Evolutionary conservation across 2,329 filamentous ascomycete species (phyloP).

Genomic region (Pestalotiopsis sp.): DNA sequence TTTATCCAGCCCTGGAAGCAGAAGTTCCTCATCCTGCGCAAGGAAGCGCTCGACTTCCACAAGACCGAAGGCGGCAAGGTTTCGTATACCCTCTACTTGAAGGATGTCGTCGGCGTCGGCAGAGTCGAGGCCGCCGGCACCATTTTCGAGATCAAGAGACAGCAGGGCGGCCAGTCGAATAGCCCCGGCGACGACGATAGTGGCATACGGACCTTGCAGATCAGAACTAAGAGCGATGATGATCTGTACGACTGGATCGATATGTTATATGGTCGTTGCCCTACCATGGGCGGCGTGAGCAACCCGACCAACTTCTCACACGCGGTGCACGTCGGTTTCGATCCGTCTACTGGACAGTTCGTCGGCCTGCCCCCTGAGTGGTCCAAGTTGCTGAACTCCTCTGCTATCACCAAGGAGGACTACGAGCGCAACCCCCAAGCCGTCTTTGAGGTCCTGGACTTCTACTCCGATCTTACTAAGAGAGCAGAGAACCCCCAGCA

Average conservation of each 20-base stretch:
- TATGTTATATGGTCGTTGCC: constrained; percentile 94
- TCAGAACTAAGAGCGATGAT: constrained; percentile 92
- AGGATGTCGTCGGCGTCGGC: constrained; percentile 87
- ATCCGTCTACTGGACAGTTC: constrained; percentile 92
- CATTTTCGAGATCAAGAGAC: constrained; percentile 90
- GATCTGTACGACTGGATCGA: constrained; percentile 99
- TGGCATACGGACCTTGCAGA: constrained; percentile 80
- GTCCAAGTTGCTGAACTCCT: constrained; percentile 94
- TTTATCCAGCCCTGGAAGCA: constrained; percentile 87
- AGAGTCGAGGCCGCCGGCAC: constrained; percentile 89
- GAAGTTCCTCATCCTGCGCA: constrained; percentile 87
- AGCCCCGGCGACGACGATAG: constrained; percentile 81
- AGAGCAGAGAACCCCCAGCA: constrained; percentile 70
- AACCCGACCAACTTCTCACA: constrained; percentile 99
- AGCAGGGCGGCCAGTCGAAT: constrained; percentile 67
- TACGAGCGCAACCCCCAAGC: constrained; percentile 96
- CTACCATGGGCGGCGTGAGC: constrained; percentile 96
- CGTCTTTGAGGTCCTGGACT: constrained; percentile 79
- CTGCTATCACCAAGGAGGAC: constrained; percentile 97
- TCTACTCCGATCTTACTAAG: constrained; percentile 84
- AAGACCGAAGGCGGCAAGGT: constrained; percentile 89
- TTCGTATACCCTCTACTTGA: constrained; percentile 81
- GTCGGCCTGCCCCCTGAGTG: constrained; percentile 93
- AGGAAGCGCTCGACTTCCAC: constrained; percentile 91
- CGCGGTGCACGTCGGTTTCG: constrained; percentile 95